Base-by-base conservation (phyloP, 2,329 filamentous ascomycete species). In the Aureobasidium leucospermi region DNA sequence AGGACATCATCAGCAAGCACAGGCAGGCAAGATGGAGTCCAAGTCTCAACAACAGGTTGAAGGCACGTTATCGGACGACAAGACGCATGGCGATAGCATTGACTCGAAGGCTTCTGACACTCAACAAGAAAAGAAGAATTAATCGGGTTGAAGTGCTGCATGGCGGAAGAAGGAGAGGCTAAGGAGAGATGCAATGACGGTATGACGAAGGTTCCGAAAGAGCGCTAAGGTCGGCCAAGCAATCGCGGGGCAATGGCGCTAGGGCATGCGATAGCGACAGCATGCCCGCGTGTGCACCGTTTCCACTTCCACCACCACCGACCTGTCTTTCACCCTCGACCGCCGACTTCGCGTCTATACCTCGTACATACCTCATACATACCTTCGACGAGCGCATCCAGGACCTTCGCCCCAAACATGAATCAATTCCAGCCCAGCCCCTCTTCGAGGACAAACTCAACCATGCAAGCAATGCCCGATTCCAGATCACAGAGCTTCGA, bases 401-500 rank as follows among this genome's bases (percentile, higher is more conserved):
- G 6, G 11, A 41, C 31, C 23, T 31, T 23, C 19, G 19, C 5
- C 19, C 39, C 23, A 15, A 19, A 23, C 28, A 55, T 55, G 51
- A 55, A 55, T 28, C 51, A 55, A 23, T 55, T 55, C 39, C 51
- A 55, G 51, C 52, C 52, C 13, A 46, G 52, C 6, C 32, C 52
- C 11, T 46, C 52, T 13, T 56, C 52, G 41, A 56, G 52, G 41
- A 46, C 52, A 38, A 31, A 11, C 38, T 53, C 58, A 66, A 75
- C 66, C 51, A 86, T 86, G 83, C 82, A 85, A 73, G 81, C 82
- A 61, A 78, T 86, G 67, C 83, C 84, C 48, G 82, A 85, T 65
- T 77, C 88, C 66, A 89, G 92, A 69, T 85, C 89, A 76, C 94
- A 99, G 80, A 94, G 88, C 71, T 97, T 96, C 72, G 94, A 99